Conservation (phyloP, 1,139 yeast species). For the Pichia sp. region DNA sequence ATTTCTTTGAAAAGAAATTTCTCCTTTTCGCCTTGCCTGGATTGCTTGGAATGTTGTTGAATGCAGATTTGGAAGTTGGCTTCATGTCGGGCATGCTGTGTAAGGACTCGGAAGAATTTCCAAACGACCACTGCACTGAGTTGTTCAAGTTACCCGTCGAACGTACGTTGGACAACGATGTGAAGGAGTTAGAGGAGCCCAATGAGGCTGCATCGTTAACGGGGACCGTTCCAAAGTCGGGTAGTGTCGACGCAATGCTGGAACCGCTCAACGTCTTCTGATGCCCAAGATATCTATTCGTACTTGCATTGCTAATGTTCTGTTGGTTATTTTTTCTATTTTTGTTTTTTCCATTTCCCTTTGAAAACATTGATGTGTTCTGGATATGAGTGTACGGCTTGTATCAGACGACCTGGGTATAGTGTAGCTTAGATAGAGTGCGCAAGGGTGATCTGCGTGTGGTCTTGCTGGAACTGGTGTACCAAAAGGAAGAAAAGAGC, state of each 20-base stretch:
- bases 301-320: not conserved
- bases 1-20: conserved; percentile 2
- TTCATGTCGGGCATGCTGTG: conserved; percentile 12
- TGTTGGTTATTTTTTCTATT: not conserved
- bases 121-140: not conserved
- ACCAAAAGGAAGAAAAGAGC: not conserved
- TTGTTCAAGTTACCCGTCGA: not conserved
- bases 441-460: not conserved
- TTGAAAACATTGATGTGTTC: conserved; percentile 2
- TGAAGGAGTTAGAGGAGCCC: conserved; percentile 2
- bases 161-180: conserved; percentile 1
- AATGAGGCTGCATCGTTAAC: not conserved
- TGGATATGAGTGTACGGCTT: not conserved
- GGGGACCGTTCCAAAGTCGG: not conserved
- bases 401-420: not conserved
- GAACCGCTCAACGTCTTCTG: not conserved
- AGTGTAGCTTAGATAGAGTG: not conserved
- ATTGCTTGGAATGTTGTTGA: not conserved
- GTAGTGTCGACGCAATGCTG: not conserved
- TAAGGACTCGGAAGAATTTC: conserved; percentile 12
- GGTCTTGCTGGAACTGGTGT: not conserved
- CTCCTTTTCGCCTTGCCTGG: conserved; percentile 1
- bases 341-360: not conserved
- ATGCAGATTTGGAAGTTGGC: not conserved
- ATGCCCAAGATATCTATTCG: conserved; percentile 2